These are phyloP conservation scores for Ascochyta koolunga DNA, from an alignment of 2,329 filamentous ascomycete species.

Conservation along the genomic window DNA sequence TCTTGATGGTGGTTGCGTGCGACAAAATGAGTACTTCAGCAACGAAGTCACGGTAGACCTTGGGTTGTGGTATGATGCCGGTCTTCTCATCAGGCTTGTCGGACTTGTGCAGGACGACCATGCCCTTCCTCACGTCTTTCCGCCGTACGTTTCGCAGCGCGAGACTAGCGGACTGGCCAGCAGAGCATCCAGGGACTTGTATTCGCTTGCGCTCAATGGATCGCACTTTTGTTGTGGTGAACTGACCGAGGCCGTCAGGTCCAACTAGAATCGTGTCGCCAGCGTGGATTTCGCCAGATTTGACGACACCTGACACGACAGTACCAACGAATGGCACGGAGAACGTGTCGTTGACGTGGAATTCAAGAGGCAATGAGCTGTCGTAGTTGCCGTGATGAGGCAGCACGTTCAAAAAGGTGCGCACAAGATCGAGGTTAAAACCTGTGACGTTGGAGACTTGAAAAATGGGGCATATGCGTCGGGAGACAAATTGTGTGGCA, in stretches of 20 bases:
- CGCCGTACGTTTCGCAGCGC: conserved; percentile 85
- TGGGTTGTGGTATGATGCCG: conserved; percentile 52
- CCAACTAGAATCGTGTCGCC: conserved; percentile 91
- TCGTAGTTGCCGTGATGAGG: conserved; percentile 95
- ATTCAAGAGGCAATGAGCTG: conserved; percentile 82
- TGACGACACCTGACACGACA: conserved; percentile 92
- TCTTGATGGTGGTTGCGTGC: conserved; percentile 96
- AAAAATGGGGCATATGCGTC: conserved; percentile 95
- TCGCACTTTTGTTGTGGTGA: conserved; percentile 82
- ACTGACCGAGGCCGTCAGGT: conserved; percentile 88
- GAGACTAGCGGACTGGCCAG: conserved; percentile 91
- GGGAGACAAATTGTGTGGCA: conserved; percentile 92
- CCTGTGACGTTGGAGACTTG: conserved; percentile 98
- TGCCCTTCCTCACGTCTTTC: conserved; percentile 95
- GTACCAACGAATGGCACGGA: conserved; percentile 97
- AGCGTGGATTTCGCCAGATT: conserved; percentile 79
- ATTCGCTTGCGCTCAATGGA: conserved; percentile 96
- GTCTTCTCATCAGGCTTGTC: conserved; percentile 64
- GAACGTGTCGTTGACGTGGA: conserved; percentile 96
- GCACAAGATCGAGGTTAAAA: conserved; percentile 85
- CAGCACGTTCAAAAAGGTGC: conserved; percentile 91
- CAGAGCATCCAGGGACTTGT: conserved; percentile 82
- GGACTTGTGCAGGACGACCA: conserved; percentile 89
- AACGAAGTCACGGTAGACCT: conserved; percentile 59
- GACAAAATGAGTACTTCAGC: conserved; percentile 89